Conservation (phyloP, 1,284 basidiomycete species). For the Rhodotorula sp. region DNA sequence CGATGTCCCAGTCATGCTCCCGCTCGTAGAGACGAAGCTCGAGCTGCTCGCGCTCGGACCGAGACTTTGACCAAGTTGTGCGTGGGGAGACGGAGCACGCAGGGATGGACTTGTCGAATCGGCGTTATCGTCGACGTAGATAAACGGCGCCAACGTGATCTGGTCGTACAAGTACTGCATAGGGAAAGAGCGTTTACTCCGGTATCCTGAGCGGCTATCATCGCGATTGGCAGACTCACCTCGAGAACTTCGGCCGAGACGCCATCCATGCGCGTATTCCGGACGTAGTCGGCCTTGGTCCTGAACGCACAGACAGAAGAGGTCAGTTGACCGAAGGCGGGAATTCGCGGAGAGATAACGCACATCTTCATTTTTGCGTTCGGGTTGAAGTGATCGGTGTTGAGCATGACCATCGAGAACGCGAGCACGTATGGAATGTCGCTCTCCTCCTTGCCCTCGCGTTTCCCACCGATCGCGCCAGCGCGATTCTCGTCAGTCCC, state of each 20-base stretch:
- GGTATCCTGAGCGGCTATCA: no score
- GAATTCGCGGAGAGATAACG: background rate
- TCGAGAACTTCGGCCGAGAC: conserved; percentile 79
- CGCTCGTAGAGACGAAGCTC: conserved; percentile 42
- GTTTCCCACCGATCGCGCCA: background rate
- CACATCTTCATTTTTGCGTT: conserved; percentile 95
- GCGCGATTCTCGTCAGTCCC: background rate
- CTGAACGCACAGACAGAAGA: background rate
- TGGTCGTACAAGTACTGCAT: conserved; percentile 93
- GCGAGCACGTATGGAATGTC: conserved; percentile 80
- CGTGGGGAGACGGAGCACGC: background rate
- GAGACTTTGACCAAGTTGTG: background rate
- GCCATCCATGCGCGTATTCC: conserved; percentile 85
- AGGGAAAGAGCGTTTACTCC: background rate
- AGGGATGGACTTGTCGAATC: conserved; percentile 1
- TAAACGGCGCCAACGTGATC: conserved; percentile 89
- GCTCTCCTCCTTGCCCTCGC: conserved; percentile 16
- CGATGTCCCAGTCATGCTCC: conserved; percentile 23
- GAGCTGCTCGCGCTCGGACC: background rate
- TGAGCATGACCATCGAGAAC: conserved; percentile 95
- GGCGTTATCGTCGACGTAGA: conserved; percentile 83
- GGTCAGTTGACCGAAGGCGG: background rate
- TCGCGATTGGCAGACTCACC: conserved; percentile 53
- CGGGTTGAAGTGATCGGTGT: conserved; percentile 97
- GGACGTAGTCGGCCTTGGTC: conserved; percentile 84